Percentiles rank a stretch among this genome's conserved stretches.
Evolutionary conservation across 176 grass and related monocot genomes (phyloP).

Genomic region (Triticum turgidum): DNA sequence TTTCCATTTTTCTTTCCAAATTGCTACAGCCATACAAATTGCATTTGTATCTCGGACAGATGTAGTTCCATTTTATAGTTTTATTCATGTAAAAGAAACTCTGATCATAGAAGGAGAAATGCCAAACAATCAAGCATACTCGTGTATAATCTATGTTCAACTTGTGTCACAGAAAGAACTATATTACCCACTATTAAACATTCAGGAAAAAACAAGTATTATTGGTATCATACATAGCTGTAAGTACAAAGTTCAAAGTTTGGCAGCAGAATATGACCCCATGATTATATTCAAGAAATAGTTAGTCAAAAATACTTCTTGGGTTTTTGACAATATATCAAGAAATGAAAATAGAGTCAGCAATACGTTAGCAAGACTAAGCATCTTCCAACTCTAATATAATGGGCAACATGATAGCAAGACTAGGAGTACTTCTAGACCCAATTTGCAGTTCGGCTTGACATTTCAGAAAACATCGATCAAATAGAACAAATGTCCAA

Average conservation of each 20-base stretch:
- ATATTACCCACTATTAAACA: background rate
- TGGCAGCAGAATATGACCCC: background rate
- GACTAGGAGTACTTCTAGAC: background rate
- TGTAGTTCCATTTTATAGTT: too few species aligned
- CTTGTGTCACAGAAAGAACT: background rate
- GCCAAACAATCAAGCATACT: too few species aligned
- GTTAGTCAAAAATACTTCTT: background rate
- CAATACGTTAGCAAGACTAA: too few species aligned
- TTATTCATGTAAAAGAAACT: too few species aligned
- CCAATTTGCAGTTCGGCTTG: background rate
- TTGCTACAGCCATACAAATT: too few species aligned
- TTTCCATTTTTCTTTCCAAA: too few species aligned
- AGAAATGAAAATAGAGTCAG: too few species aligned
- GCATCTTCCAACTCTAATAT: background rate
- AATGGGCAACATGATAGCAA: background rate
- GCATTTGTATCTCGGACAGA: too few species aligned
- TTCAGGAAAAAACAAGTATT: background rate
- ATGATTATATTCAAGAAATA: background rate
- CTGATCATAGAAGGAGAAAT: too few species aligned
- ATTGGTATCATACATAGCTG: background rate
- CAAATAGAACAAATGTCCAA: background rate
- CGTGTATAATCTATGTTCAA: background rate
- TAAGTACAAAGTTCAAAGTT: background rate
- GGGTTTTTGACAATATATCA: background rate
- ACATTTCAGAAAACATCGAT: background rate